A percentile compares a stretch with the other conserved stretches of the same genome.
phyloP scores from a whole-genome alignment of 192 early-diverging fungal species.

The Rhizophagus clarus region DNA sequence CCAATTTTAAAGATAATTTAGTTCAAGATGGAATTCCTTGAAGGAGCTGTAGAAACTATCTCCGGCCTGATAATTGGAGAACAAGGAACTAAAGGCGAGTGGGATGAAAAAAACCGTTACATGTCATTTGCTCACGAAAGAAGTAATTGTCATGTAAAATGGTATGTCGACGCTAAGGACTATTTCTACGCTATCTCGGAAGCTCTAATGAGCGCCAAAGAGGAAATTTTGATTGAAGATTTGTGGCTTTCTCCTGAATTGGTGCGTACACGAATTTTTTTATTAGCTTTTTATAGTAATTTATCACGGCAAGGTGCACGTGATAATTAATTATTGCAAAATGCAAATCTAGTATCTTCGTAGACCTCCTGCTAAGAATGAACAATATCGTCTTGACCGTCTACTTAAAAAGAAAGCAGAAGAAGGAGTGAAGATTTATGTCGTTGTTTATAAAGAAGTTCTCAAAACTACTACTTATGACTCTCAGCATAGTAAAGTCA shows the following conservation, averaged over 20 bases:
- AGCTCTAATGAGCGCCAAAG: constrained; percentile 68
- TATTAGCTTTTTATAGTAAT: neutral
- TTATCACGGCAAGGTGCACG: too few relatives aligned
- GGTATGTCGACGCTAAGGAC: constrained; percentile 81
- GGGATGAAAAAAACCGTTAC: constrained; percentile 67
- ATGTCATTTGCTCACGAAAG: constrained; percentile 78
- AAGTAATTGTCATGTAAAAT: constrained; percentile 64
- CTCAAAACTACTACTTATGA: constrained; percentile 71
- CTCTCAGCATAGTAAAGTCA: constrained; percentile 75
- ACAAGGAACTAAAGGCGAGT: constrained; percentile 27
- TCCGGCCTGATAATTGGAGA: neutral
- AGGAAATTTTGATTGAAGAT: constrained; percentile 76
- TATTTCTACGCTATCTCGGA: constrained; percentile 81
- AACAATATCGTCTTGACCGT: constrained; percentile 78
- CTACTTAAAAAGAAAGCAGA: constrained; percentile 79
- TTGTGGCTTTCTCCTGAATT: constrained; percentile 93
- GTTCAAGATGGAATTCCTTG: neutral
- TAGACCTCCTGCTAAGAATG: constrained; percentile 71
- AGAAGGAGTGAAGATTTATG: constrained; percentile 85
- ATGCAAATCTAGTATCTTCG: constrained; percentile 72
- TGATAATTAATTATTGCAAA: neutral
- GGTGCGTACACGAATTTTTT: constrained; percentile 40
- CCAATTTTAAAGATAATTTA: too few relatives aligned
- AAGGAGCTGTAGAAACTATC: neutral
- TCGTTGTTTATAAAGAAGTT: constrained; percentile 89